Evolutionary conservation across 176 grass and related monocot species (phyloP).

Genomic region (Pontederia crassipes): DNA sequence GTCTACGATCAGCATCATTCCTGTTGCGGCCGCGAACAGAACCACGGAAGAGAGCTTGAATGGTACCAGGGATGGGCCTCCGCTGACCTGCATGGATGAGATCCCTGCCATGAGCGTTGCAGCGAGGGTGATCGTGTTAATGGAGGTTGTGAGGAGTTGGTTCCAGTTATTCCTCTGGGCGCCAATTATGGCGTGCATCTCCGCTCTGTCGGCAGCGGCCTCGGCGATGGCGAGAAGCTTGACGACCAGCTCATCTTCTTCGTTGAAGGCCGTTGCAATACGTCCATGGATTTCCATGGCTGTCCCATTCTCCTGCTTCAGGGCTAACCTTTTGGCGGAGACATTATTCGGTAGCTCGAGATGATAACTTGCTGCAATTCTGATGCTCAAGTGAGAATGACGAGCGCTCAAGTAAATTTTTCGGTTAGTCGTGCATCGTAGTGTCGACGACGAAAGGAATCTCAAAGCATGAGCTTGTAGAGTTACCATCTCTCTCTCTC

Average conservation of each 20-base stretch:
- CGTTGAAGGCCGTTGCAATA: neutral
- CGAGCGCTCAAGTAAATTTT: no score
- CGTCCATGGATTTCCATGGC: no score
- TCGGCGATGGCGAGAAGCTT: constrained; percentile 37
- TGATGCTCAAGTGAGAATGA: no score
- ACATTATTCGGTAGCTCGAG: no score
- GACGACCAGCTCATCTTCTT: neutral
- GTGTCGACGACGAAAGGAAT: no score
- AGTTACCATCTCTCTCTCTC: no score
- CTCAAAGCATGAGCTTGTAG: no score
- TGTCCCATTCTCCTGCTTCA: no score
- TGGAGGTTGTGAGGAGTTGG: constrained; percentile 52
- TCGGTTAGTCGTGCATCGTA: no score
- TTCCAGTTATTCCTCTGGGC: constrained; percentile 60
- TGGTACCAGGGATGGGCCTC: neutral
- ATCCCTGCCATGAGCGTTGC: constrained; percentile 34
- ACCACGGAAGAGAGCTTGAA: constrained; percentile 23
- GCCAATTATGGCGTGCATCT: constrained; percentile 68
- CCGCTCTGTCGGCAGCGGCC: constrained; percentile 35
- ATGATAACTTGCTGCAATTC: no score
- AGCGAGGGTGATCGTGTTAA: constrained; percentile 40
- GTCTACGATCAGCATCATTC: constrained; percentile 29
- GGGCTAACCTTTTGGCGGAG: no score
- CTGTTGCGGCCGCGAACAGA: constrained; percentile 20
- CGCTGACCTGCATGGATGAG: neutral